Conservation (phyloP, 1,284 basidiomycete species). For the Marasmius oreades region DNA sequence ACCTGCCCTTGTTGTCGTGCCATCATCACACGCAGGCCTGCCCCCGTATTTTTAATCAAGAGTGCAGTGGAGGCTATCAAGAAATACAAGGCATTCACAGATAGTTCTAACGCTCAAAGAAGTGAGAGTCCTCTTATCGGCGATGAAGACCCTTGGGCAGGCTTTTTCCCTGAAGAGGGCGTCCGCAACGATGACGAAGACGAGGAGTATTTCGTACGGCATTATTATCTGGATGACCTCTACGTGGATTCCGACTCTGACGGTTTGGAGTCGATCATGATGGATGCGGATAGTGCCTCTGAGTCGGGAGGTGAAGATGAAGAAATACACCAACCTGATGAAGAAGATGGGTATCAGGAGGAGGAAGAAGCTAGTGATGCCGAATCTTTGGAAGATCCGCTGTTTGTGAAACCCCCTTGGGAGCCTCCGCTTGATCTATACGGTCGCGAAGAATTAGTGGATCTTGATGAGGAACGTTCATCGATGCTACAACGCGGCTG, state of each 20-base stretch:
- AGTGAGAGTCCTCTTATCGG: slow-evolving; percentile 16
- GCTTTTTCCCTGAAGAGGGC: slow-evolving; percentile 52
- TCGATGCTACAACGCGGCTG: slow-evolving; percentile 59
- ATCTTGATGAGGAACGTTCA: slow-evolving; percentile 30
- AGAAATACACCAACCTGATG: slow-evolving; percentile 26
- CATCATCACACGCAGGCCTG: slow-evolving; percentile 51
- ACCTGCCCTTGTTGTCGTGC: slow-evolving; percentile 70
- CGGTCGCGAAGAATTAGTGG: not conserved
- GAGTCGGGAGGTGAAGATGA: slow-evolving; percentile 18
- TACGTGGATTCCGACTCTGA: slow-evolving; percentile 27
- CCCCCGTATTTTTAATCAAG: slow-evolving; percentile 67
- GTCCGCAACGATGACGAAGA: slow-evolving; percentile 33
- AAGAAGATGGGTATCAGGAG: slow-evolving; percentile 24
- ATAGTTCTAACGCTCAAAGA: slow-evolving; percentile 15
- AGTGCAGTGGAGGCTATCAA: slow-evolving; percentile 45
- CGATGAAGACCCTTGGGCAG: slow-evolving; percentile 61
- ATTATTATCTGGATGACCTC: slow-evolving; percentile 1
- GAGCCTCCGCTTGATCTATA: slow-evolving; percentile 46
- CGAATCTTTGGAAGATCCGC: slow-evolving; percentile 17
- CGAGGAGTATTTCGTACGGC: not conserved
- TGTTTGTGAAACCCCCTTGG: slow-evolving; percentile 48
- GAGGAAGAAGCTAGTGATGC: slow-evolving; percentile 23
- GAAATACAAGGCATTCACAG: slow-evolving; percentile 33
- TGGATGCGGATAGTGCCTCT: not conserved
- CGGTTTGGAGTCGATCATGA: slow-evolving; percentile 6